phyloP scores from a whole-genome alignment of 2,329 filamentous ascomycete genomes.

The Camillea tinctor region DNA sequence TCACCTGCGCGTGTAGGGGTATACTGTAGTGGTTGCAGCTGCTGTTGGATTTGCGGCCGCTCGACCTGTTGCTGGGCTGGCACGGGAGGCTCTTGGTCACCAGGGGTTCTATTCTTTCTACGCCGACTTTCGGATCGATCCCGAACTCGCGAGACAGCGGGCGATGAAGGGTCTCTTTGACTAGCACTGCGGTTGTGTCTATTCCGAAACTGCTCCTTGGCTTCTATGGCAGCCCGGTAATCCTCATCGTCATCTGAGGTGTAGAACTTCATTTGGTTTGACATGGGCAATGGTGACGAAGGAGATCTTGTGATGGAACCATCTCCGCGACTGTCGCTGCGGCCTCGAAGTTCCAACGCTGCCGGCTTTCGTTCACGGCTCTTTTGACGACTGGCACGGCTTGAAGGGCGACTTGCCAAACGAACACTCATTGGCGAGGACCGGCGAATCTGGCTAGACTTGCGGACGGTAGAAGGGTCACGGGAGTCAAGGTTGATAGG shows the following conservation, averaged over 20 bases:
- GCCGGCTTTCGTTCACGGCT: conserved; percentile 47
- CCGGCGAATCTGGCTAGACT: conserved; percentile 36
- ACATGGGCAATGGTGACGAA: conserved; percentile 76
- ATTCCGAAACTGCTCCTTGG: conserved; percentile 55
- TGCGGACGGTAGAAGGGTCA: conserved; percentile 47
- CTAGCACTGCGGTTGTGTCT: conserved; percentile 54
- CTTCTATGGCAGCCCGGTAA: conserved; percentile 50
- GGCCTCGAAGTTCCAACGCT: conserved; percentile 55
- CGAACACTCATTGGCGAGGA: conserved; percentile 32
- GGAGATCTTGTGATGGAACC: conserved; percentile 67
- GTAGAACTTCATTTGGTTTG: conserved; percentile 54
- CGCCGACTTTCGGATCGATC: conserved; percentile 42
- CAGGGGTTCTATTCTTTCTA: conserved; percentile 32
- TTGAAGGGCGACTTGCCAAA: conserved; percentile 47
- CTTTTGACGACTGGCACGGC: conserved; percentile 44
- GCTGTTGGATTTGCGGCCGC: conserved; percentile 15
- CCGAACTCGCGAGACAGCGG: conserved; percentile 30
- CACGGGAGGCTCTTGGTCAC: conserved; percentile 29
- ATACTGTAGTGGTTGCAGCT: conserved; percentile 10
- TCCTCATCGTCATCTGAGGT: conserved; percentile 67
- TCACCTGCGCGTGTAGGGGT: conserved; percentile 50
- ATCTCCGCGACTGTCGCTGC: conserved; percentile 60
- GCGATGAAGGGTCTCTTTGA: conserved; percentile 29
- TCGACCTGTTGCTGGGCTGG: conserved; percentile 22
- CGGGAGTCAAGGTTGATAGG: conserved; percentile 30